These are phyloP conservation scores for Moelleriella libera DNA, from an alignment of 2,329 filamentous ascomycete genomes.

Conservation along the genomic window DNA sequence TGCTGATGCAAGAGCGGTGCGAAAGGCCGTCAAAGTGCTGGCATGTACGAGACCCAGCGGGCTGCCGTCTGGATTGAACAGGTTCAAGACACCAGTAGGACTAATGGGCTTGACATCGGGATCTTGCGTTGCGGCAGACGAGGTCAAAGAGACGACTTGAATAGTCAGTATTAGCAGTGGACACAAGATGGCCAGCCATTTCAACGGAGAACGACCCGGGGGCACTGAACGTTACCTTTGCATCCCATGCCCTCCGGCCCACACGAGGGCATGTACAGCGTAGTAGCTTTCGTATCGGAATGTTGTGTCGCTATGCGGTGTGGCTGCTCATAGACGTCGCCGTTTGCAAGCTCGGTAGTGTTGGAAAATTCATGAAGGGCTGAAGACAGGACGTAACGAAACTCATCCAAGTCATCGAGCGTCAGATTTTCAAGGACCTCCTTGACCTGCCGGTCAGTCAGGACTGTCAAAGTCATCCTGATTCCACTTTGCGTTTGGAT, in stretches of 20 bases:
- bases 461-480: constrained; percentile 42
- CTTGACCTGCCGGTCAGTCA: constrained; percentile 43
- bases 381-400: constrained; percentile 32
- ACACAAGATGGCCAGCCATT: too few relatives aligned
- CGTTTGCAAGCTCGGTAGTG: constrained; percentile 28
- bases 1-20: constrained; percentile 60
- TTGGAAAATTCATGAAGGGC: constrained; percentile 50
- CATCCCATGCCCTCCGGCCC: constrained; percentile 50
- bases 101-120: constrained; percentile 20
- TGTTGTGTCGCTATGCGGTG: constrained; percentile 34
- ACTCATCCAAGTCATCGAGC: constrained; percentile 34
- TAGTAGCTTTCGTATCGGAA: constrained; percentile 37
- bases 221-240: constrained; percentile 36
- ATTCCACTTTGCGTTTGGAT: background rate
- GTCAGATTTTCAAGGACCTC: constrained; percentile 38
- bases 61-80: constrained; percentile 48
- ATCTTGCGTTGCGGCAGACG: constrained; percentile 18
- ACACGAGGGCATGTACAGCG: constrained; percentile 62
- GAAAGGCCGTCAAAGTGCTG: constrained; percentile 63
- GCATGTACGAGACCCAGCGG: constrained; percentile 59
- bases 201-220: background rate
- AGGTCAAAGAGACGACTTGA: constrained; percentile 48
- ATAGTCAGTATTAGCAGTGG: background rate
- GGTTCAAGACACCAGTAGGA: constrained; percentile 53
- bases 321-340: constrained; percentile 39